A percentile compares a stretch with the other conserved stretches of the same genome.
Evolutionary conservation across 768 basidiomycete genomes (phyloP).

Genomic region (Nidula microcarpa): DNA sequence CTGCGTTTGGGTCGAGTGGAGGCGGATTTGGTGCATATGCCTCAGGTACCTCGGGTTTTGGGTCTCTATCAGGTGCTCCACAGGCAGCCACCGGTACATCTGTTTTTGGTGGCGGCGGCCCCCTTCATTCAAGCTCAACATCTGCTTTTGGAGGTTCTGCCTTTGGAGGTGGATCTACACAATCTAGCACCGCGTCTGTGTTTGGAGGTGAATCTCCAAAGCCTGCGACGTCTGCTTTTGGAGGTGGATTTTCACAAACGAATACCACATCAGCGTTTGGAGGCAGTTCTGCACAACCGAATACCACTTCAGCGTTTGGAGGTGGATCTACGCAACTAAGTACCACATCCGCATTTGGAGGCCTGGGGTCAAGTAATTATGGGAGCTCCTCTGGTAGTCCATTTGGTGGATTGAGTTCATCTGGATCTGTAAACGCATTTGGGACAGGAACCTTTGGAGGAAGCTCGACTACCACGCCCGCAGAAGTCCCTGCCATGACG

Average conservation of each 20-base stretch:
- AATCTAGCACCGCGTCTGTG: conserved; percentile 2
- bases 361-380: conserved; percentile 9
- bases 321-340: conserved; percentile 10
- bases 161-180: not conserved
- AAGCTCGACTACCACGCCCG: not conserved
- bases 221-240: conserved; percentile 23
- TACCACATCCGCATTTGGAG: conserved; percentile 15
- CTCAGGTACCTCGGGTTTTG: not conserved
- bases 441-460: conserved; percentile 22
- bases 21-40: not conserved
- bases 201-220: conserved; percentile 20
- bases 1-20: conserved; percentile 7
- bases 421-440: conserved; percentile 14
- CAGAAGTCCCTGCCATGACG: conserved; percentile 25
- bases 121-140: conserved; percentile 3
- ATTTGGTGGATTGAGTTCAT: conserved; percentile 13
- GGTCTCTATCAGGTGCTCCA: too few species aligned
- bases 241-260: conserved; percentile 9
- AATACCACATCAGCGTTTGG: conserved; percentile 16
- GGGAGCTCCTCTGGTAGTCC: conserved; percentile 13
- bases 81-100: conserved; percentile 4
- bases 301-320: conserved; percentile 21
- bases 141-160: conserved; percentile 14
- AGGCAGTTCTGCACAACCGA: conserved; percentile 11
- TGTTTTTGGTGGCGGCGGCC: conserved; percentile 2